Percentiles rank a stretch among this genome's conserved stretches.
These are phyloP conservation scores for Clitopilus hobsonii DNA, from an alignment of 768 basidiomycete species.

Conservation along the genomic window DNA sequence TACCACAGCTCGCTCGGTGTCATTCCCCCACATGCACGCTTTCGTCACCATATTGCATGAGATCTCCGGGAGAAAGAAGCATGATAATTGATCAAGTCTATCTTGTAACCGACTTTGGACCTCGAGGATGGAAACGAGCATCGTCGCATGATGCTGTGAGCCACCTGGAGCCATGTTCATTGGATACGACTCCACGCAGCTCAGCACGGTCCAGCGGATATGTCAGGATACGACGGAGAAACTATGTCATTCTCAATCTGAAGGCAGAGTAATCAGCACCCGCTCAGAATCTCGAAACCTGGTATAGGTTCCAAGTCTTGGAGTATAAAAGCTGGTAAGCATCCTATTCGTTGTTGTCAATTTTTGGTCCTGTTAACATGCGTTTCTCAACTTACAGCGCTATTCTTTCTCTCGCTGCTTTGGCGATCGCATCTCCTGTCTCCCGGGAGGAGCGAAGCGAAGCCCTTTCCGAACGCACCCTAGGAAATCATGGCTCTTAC, in stretches of 20 bases:
- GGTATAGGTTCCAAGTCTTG: no score
- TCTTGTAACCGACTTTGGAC: not conserved
- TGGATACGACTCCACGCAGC: not conserved
- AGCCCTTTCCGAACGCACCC: not conserved
- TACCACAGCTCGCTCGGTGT: no score
- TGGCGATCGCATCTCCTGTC: not conserved
- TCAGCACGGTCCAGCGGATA: not conserved
- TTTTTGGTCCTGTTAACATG: not conserved
- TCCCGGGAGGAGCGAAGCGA: not conserved
- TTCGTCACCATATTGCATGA: no score
- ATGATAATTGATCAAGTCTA: not conserved
- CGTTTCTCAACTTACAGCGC: not conserved
- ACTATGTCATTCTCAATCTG: no score
- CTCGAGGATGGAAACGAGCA: not conserved
- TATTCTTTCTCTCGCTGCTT: not conserved
- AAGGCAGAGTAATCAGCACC: not conserved
- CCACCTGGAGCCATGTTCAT: not conserved
- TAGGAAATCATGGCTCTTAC: slow-evolving; percentile 7
- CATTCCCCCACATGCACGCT: no score
- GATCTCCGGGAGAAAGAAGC: not conserved
- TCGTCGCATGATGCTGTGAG: not conserved
- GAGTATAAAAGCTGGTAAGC: not conserved
- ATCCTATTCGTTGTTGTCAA: not conserved
- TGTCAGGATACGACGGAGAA: not conserved
- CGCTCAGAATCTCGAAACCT: not conserved